These are phyloP conservation scores for Lophiostoma macrostomum DNA, from an alignment of 495 filamentous ascomycete genomes.

Conservation along the genomic window DNA sequence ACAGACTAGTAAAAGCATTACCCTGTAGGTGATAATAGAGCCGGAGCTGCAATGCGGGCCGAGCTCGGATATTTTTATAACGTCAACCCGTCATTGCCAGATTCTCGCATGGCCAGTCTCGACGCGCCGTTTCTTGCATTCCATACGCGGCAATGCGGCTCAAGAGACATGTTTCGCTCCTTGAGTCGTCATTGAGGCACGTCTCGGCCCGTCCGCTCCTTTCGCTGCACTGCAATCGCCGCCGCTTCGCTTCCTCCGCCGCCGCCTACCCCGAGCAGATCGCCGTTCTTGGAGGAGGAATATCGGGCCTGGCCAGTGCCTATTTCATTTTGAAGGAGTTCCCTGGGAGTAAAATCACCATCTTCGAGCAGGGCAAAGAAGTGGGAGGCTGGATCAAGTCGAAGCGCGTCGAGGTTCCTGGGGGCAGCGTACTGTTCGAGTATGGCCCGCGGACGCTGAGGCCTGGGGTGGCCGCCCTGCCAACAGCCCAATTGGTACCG, in stretches of 20 bases:
- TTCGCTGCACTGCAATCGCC: slow-evolving; percentile 21
- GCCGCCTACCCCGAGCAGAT: slow-evolving; percentile 43
- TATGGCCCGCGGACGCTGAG: slow-evolving; percentile 79
- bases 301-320: slow-evolving; percentile 82
- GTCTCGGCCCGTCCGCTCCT: slow-evolving; percentile 8
- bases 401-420: slow-evolving; percentile 58
- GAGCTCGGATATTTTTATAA: slow-evolving; percentile 7
- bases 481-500: slow-evolving; percentile 17
- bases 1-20: too few species aligned
- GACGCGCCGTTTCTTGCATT: background rate
- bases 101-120: background rate
- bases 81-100: background rate
- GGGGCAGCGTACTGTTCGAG: slow-evolving; percentile 70
- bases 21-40: too few species aligned
- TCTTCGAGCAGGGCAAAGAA: slow-evolving; percentile 69
- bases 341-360: slow-evolving; percentile 61
- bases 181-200: slow-evolving; percentile 28
- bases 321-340: slow-evolving; percentile 64
- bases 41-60: slow-evolving; percentile 8
- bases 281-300: slow-evolving; percentile 81
- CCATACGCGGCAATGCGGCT: slow-evolving; percentile 32
- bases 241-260: slow-evolving; percentile 7
- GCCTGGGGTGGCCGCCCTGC: slow-evolving; percentile 42
- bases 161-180: slow-evolving; percentile 26
- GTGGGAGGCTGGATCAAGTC: slow-evolving; percentile 86